phyloP scores from a whole-genome alignment of 2,329 filamentous ascomycete species.

The Fusarium continuum region DNA sequence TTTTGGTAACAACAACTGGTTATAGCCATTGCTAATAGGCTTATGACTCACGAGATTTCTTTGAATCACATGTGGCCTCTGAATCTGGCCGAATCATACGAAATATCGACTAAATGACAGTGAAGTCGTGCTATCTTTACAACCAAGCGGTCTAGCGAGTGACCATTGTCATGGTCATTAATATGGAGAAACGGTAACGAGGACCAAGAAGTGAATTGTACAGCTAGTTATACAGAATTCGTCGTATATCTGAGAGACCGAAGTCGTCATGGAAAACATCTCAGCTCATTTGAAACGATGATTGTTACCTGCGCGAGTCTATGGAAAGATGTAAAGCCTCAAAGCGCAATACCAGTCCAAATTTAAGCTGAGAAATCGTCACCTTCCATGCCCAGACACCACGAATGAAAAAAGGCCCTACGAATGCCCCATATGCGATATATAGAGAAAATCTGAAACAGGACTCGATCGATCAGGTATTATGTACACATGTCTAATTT shows the following conservation, averaged over 20 bases:
- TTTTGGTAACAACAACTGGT: neutral
- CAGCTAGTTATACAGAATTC: conserved; percentile 42
- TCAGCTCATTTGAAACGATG: conserved; percentile 42
- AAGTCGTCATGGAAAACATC: conserved; percentile 29
- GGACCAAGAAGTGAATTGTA: conserved; percentile 33
- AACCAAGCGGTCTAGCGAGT: too few relatives aligned
- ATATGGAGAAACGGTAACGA: neutral
- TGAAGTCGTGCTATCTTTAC: neutral
- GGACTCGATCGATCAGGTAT: conserved; percentile 28
- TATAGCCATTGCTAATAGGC: neutral
- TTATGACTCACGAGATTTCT: neutral
- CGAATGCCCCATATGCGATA: conserved; percentile 37
- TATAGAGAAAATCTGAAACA: conserved; percentile 33
- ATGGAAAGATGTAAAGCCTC: conserved; percentile 44
- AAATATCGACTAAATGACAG: neutral
- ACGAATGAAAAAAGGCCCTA: conserved; percentile 37
- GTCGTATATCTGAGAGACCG: conserved; percentile 17
- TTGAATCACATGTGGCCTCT: neutral
- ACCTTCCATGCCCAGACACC: conserved; percentile 47
- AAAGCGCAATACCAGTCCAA: conserved; percentile 45
- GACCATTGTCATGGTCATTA: neutral
- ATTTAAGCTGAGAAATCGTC: conserved; percentile 37
- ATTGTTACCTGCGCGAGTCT: conserved; percentile 50
- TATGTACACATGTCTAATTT: conserved; percentile 54
- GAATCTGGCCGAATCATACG: neutral